Base-by-base conservation (phyloP, 164 flowering plant species). In the Protea cynaroides region DNA sequence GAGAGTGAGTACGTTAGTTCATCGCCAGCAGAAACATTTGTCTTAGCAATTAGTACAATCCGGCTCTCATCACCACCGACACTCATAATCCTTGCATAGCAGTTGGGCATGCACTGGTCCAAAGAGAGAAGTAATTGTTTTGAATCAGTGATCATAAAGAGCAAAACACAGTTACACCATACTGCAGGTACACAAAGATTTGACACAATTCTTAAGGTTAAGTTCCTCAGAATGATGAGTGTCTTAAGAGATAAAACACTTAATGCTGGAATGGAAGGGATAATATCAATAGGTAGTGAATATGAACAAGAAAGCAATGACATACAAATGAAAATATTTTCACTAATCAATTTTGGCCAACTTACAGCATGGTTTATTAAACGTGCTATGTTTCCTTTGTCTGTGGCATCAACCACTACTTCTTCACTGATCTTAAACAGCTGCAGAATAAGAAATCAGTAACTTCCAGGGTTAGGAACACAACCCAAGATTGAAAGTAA, bases 51-150 rank as follows among this genome's bases (percentile, higher is more conserved):
- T 25, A 94, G 90, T 25, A 95, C 99, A 36, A 95, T 89, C 61
- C 96, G 75, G 71, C 81, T 88, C 76, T 91, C 84, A 36, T 78
- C 87, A 58, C 78, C 82, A 34, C 90, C 86, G 19, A 85, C 81
- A 59, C 90, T 92, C 96, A 95, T 81, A 52, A 95, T 92, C 75
- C 99, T 86, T 25, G 99, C 96, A 76, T 85, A 95, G 75, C 97
- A 91, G 69, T 92, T 95, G 25, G 99, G 97, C 88, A 77, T 82
- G 74, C 99, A 95, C 99, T 95, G 83, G 72, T 71, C 22, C 38
- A 62, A 62, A 50, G 12, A 59, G 21, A 12, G 7, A 29, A 64
- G 18, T 17, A 57, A 65, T 37, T 29, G 58, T 36, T 69, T 24
- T 49, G 58, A 37, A 61, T 37, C 58, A 65, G 36, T 15, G 4